Evolutionary conservation across 768 basidiomycete genomes (phyloP), one percentile per base, ranked within the genome.

Genomic region (Melanogaster broomeanus): DNA sequence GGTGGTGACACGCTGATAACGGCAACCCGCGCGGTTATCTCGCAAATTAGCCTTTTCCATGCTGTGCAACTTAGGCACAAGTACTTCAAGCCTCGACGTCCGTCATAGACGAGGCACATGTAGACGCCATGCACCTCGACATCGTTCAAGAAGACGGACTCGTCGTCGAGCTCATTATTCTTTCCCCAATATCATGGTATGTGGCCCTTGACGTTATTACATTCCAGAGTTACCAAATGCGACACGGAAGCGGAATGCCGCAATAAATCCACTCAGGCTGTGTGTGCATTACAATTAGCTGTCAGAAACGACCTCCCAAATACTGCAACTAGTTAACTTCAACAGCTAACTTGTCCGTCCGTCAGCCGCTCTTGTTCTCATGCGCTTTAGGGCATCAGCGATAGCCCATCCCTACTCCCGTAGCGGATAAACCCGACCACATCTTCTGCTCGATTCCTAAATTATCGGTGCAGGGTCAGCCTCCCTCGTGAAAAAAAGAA

Each of bases 361-460:
- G 25, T 27, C 4, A 27, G 8, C 40, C 40, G 21, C 10, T 9
- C 22, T 37, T 22, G 44, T 46, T 48, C 46, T 45, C 50, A 39
- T 39, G 31, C n/a, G n/a, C 24, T 13, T 73, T 71, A 73, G 56
- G 76, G 77, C 77, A 85, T 78, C 53, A 85, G 61, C 19, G 76
- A 72, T 52, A 85, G 69, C 5, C 78, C 77, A 62, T 87, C 85
- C 24, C 56, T 58, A 55, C 77, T 84, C 10, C 79, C 83, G 60
- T 76, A 76, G 48, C 81, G 75, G 34, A 77, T 73, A 67, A 86
- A 82, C n/a, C 78, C 75, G 33, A 78, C 60, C 4, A 79, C 70
- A 52, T 80, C 77, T 34, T 80, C 78, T 25, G 77, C 71, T 21
- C 70, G 71, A 51, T 65, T 61, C 44, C 80, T 81, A 55, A 13